Percentiles rank a stretch among this genome's conserved stretches.
phyloP scores from a whole-genome alignment of 768 basidiomycete species.

The Russula olivacea region DNA sequence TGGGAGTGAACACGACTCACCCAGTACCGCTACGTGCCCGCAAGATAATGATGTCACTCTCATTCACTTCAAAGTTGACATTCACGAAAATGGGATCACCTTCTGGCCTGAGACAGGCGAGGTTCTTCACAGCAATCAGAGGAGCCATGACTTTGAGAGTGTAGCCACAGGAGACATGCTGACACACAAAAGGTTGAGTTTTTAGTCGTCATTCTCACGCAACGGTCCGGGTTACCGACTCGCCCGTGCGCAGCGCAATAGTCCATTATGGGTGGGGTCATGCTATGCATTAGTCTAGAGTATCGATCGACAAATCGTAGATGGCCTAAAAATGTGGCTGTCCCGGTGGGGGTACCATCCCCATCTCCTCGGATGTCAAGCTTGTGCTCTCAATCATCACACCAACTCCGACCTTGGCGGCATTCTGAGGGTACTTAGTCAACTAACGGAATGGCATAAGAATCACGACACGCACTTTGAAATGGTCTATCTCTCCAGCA shows the following conservation, averaged over 20 bases:
- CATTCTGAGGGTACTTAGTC: constrained; percentile 48
- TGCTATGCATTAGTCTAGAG: constrained; percentile 25
- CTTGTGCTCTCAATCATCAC: constrained; percentile 92
- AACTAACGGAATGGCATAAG: not conserved
- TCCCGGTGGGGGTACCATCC: constrained; percentile 31
- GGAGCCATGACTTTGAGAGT: constrained; percentile 8
- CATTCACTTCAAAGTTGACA: constrained; percentile 54
- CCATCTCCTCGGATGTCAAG: constrained; percentile 81
- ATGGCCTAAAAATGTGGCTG: constrained; percentile 23
- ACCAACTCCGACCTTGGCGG: constrained; percentile 92
- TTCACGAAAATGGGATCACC: constrained; percentile 52
- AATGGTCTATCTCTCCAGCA: constrained; percentile 96
- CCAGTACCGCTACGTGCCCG: constrained; percentile 78
- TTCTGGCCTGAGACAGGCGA: constrained; percentile 45
- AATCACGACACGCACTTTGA: constrained; percentile 58
- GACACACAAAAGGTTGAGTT: not conserved
- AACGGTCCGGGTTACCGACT: constrained; percentile 6
- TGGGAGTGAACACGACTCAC: constrained; percentile 30
- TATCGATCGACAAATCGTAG: constrained; percentile 20
- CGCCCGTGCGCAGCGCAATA: not conserved
- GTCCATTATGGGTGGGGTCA: not conserved
- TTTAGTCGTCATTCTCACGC: constrained; percentile 6
- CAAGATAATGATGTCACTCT: constrained; percentile 73
- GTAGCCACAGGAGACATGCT: not conserved
- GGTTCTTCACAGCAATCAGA: constrained; percentile 48